Base-by-base conservation (phyloP, 164 flowering plant genomes). In the Stephania yunnanensis region DNA sequence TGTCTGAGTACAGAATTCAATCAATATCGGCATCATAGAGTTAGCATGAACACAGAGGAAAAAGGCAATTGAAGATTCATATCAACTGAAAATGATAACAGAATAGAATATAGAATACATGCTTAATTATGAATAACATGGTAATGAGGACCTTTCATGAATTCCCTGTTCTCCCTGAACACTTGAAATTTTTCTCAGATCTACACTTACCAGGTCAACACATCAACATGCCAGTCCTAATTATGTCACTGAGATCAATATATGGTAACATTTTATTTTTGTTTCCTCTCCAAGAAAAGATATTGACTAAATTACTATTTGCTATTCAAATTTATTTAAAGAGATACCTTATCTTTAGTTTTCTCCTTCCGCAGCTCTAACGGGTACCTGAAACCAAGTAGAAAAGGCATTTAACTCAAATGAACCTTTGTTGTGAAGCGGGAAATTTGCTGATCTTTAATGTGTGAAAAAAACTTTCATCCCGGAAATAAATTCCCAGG, bases 321-420 rank as follows among this genome's bases (percentile, higher is more conserved):
- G 7, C 25, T 7, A 10, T 3, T 11, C 19, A 31, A 20, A 68
- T 50, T 75, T 58, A 69, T 68, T 13, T 10, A 77, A 20, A 64
- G 25, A 58, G 46, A 7, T 89, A 95, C 98, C 95, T 91, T 95
- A 68, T 85, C 86, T 84, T 92, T 93, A 64, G 89, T 84, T 81
- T 95, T 95, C 76, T 81, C 98, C 85, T 92, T 95, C 71, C 99
- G 87, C 36, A 95, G 86, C 90, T 95, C 99, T 83, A 95, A 74
- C 0, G 99, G 99, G 63, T 95, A 95, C 99, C 99, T 95, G 69
- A 73, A 77, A 13, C 29, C 19, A 72, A 74, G 17, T 25, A 69
- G 17, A 68, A 46, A 58, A 58, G n/a, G 8, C 65, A 17, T 55
- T 58, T 58, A 17, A 36, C 42, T 36, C 42, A 36, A 36, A 36